phyloP scores from a whole-genome alignment of 2,329 filamentous ascomycete species.

The Botrytis pseudocinerea region DNA sequence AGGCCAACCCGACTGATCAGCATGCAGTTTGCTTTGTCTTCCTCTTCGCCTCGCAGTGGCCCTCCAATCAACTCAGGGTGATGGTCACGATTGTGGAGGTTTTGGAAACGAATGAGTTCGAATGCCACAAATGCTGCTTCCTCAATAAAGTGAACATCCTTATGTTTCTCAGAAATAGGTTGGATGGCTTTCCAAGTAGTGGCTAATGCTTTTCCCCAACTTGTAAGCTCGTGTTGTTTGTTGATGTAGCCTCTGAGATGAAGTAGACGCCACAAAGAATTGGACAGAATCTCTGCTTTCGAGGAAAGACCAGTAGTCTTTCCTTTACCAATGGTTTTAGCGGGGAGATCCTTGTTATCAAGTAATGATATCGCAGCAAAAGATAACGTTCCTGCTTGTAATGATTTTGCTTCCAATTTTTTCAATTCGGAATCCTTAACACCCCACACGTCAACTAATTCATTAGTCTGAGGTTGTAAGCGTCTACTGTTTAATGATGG shows the following conservation, averaged over 20 bases:
- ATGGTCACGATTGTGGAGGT: constrained; percentile 70
- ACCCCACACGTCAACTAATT: constrained; percentile 64
- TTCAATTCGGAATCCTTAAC: constrained; percentile 59
- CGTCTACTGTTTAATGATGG: constrained; percentile 66
- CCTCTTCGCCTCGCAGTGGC: constrained; percentile 59
- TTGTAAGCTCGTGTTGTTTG: constrained; percentile 73
- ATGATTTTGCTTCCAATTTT: constrained; percentile 46
- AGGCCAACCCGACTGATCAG: constrained; percentile 85
- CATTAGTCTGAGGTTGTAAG: constrained; percentile 51
- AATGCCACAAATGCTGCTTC: constrained; percentile 81
- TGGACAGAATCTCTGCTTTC: constrained; percentile 68
- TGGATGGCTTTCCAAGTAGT: constrained; percentile 65
- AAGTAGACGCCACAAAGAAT: constrained; percentile 84
- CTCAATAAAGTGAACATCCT: constrained; percentile 57
- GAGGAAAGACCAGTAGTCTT: constrained; percentile 49
- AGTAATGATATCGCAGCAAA: constrained; percentile 68
- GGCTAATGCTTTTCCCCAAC: constrained; percentile 79
- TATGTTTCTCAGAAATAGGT: constrained; percentile 48
- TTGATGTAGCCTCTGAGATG: constrained; percentile 86
- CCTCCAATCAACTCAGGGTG: constrained; percentile 56
- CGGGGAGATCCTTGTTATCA: constrained; percentile 63
- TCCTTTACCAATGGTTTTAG: constrained; percentile 57
- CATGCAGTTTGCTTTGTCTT: constrained; percentile 75
- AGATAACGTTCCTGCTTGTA: constrained; percentile 49
- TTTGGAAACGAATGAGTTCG: constrained; percentile 77